Base-by-base conservation (phyloP, 768 basidiomycete genomes). In the Kwoniella newhampshirensis region DNA sequence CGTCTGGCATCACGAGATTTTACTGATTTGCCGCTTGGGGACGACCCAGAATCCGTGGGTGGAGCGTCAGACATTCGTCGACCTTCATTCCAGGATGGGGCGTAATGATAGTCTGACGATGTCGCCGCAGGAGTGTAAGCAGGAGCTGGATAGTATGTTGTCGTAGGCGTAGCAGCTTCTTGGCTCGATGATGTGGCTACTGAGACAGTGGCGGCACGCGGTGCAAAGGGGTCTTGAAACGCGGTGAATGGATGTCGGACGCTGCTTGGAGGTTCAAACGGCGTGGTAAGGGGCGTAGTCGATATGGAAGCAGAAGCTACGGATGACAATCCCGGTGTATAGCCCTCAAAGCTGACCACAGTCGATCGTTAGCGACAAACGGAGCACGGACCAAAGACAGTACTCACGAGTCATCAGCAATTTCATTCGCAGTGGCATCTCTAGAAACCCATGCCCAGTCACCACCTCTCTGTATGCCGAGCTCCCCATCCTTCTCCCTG, bases 401-500 rank as follows among this genome's bases (percentile, higher is more conserved):
- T 6, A 65, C 53, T 55, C 39, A 66, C 45, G 30, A 26, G n/a
- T 51, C 43, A 20, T 64, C 63, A 12, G 55, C 50, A 7, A 20
- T 41, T 4, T 62, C 64, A 27, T 59, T 60, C 23, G 42, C 51
- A 18, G 18, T 44, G 21, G 26, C 51, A 11, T 62, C 54, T 18
- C 62, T 55, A 1, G 63, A 60, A 1, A 75, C 62, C 74, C 74
- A 75, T 25, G 68, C 70, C 63, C 65, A 71, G 18, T 58, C 52
- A 18, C 65, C 60, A 4, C 70, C 70, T 18, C 70, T 41, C n/a
- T 54, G 55, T n/a, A 75, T 70, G 5, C 74, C 74, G 41, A 73
- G 37, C 48, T 73, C 72, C 1, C 53, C 68, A 43, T 75, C 74
- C 49, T 73, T 75, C 39, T 66, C 59, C 40, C 57, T 60, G 26